A percentile compares a stretch with the other conserved stretches of the same genome.
phyloP scores from a whole-genome alignment of 805 yeast genomes.

The Lachancea nothofagi region DNA sequence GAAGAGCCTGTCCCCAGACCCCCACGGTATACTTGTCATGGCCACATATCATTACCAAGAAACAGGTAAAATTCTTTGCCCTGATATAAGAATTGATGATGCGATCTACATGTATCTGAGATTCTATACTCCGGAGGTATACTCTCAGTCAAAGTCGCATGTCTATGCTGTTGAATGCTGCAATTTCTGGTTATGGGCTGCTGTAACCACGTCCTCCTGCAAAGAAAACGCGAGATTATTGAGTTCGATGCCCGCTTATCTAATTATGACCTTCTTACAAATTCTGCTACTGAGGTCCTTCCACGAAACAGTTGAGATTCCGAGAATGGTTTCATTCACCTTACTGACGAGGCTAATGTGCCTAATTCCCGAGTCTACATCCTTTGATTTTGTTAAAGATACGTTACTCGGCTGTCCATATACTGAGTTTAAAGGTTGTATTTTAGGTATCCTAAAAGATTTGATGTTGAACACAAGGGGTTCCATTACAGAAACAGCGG shows the following conservation, averaged over 20 bases:
- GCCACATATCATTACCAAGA: conserved; percentile 22
- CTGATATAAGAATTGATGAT: conserved; percentile 20
- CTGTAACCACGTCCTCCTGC: conserved; percentile 24
- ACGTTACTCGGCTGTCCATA: conserved; percentile 63
- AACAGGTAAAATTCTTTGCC: conserved; percentile 15
- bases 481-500: background rate
- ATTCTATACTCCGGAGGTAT: conserved; percentile 37
- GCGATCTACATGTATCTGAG: conserved; percentile 41
- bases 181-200: conserved; percentile 36
- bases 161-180: conserved; percentile 26
- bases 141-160: conserved; percentile 19
- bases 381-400: conserved; percentile 59
- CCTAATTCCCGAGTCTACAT: conserved; percentile 46
- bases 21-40: conserved; percentile 32
- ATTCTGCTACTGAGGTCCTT: conserved; percentile 37
- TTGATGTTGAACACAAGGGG: conserved; percentile 39
- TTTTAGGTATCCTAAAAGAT: conserved; percentile 66
- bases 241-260: conserved; percentile 28
- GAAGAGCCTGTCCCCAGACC: conserved; percentile 28
- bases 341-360: conserved; percentile 60
- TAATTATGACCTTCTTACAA: conserved; percentile 38
- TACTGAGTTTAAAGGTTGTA: conserved; percentile 51
- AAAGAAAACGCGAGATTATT: conserved; percentile 17
- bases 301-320: conserved; percentile 33
- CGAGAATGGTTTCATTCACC: conserved; percentile 46